Percentiles rank a stretch among this genome's conserved stretches.
These are phyloP conservation scores for Stagonosporopsis tanaceti DNA, from an alignment of 2,329 filamentous ascomycete species.

Conservation along the genomic window DNA sequence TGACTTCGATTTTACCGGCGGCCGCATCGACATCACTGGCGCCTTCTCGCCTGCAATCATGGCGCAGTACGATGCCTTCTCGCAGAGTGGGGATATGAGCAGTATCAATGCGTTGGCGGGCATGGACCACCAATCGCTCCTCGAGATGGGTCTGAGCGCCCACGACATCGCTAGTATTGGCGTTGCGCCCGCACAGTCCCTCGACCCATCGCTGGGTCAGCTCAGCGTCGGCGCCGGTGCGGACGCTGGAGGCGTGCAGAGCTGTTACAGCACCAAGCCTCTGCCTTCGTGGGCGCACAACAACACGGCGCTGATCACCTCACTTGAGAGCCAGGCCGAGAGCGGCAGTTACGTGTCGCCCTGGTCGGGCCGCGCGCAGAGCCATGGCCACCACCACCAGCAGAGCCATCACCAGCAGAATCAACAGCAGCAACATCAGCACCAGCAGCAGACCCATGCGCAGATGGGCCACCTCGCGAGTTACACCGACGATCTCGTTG, in stretches of 20 bases:
- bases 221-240: background rate
- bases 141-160: conserved; percentile 22
- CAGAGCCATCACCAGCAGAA: background rate
- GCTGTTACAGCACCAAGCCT: conserved; percentile 12
- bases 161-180: conserved; percentile 26
- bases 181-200: conserved; percentile 6
- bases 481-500: conserved; percentile 1
- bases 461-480: background rate
- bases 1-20: conserved; percentile 52
- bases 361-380: background rate
- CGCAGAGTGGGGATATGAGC: conserved; percentile 4
- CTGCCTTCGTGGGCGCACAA: background rate
- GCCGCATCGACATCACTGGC: conserved; percentile 48
- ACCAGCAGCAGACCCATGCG: background rate
- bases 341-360: background rate
- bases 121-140: conserved; percentile 29
- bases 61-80: conserved; percentile 28
- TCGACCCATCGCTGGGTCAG: conserved; percentile 6
- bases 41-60: conserved; percentile 49
- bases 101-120: conserved; percentile 26
- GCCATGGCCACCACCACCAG: background rate
- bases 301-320: conserved; percentile 2
- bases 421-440: background rate
- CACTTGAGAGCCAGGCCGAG: conserved; percentile 2
- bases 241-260: background rate